phyloP scores from a whole-genome alignment of 2,329 filamentous ascomycete genomes.

The Aspergillus luchuensis region DNA sequence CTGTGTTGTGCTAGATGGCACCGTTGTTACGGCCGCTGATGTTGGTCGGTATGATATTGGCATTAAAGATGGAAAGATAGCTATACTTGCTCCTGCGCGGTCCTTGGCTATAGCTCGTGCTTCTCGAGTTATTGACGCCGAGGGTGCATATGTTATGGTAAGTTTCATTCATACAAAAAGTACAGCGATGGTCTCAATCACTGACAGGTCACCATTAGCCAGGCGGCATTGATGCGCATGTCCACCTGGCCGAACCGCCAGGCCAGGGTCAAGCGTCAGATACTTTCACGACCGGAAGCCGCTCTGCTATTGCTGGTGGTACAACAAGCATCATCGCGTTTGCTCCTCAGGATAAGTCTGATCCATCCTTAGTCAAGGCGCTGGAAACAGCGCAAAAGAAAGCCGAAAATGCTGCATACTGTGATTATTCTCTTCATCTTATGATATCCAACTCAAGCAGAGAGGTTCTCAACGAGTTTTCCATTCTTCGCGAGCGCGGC shows the following conservation, averaged over 20 bases:
- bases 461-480: constrained; percentile 44
- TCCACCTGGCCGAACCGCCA: constrained; percentile 47
- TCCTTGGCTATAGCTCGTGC: constrained; percentile 33
- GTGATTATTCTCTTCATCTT: constrained; percentile 57
- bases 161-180: neutral
- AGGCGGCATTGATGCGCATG: constrained; percentile 53
- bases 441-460: constrained; percentile 40
- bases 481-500: constrained; percentile 39
- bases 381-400: constrained; percentile 51
- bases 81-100: constrained; percentile 43
- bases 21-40: constrained; percentile 49
- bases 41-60: constrained; percentile 47
- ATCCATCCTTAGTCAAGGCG: constrained; percentile 44
- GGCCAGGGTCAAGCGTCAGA: constrained; percentile 25
- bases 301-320: constrained; percentile 53
- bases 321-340: constrained; percentile 62
- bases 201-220: constrained; percentile 22
- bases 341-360: constrained; percentile 53
- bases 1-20: constrained; percentile 48
- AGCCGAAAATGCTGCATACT: constrained; percentile 52
- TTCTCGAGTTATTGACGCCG: constrained; percentile 43
- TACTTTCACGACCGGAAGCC: constrained; percentile 46
- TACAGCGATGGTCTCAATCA: neutral
- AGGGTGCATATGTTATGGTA: constrained; percentile 48
- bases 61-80: constrained; percentile 49